phyloP scores from a whole-genome alignment of 2,329 filamentous ascomycete genomes.

The Fonsecaea pedrosoi region DNA sequence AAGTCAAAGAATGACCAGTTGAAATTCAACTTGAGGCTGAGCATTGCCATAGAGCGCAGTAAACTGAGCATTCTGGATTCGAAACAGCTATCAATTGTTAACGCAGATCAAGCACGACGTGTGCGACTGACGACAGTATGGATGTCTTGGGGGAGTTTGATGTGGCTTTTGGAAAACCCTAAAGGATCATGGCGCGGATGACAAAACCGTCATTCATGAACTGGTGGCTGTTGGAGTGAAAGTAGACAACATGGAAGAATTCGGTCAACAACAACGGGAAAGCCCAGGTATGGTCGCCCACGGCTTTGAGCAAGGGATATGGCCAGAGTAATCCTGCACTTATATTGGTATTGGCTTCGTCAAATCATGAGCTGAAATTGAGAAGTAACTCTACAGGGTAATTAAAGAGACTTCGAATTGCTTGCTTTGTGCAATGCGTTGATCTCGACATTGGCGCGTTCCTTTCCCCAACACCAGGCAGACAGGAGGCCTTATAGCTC shows the following conservation, averaged over 20 bases:
- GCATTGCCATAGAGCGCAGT: not conserved
- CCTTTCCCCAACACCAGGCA: not conserved
- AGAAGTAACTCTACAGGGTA: conserved; percentile 1
- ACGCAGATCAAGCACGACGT: not conserved
- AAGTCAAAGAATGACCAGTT: not conserved
- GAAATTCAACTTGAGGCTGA: not conserved
- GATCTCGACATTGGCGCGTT: not conserved
- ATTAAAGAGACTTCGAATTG: not conserved
- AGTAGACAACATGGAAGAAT: not conserved
- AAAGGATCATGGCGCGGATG: not conserved
- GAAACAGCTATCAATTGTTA: not conserved
- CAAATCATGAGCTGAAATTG: conserved; percentile 3
- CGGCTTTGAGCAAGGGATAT: not conserved
- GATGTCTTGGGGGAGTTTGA: conserved; percentile 20
- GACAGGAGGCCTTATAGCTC: not conserved
- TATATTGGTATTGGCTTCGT: not conserved
- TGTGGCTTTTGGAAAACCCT: not conserved
- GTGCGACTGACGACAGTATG: conserved; percentile 6
- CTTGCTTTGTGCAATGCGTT: conserved; percentile 2
- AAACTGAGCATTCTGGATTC: not conserved
- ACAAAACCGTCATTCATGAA: not conserved
- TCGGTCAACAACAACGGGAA: not conserved
- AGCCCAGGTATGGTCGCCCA: not conserved
- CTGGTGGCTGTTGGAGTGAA: not conserved
- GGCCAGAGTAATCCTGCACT: not conserved